Conservation (phyloP, 179 eudicot genomes). For the Silene coronaria region DNA sequence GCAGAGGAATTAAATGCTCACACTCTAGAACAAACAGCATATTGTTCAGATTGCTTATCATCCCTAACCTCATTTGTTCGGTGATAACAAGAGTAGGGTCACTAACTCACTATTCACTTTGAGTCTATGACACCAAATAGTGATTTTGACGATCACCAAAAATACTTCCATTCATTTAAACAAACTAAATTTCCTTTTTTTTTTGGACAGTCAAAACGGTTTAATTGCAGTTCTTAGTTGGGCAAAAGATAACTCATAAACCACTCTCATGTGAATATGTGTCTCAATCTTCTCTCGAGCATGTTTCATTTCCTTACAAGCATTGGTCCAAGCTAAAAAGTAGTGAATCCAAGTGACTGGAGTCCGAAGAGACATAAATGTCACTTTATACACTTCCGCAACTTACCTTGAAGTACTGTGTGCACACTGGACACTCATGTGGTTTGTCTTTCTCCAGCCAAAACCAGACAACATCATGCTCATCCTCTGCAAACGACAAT, state of each 20-base stretch:
- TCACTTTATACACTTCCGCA: not conserved
- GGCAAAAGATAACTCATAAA: not conserved
- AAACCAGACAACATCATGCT: slow-evolving; percentile 93
- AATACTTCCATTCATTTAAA: not conserved
- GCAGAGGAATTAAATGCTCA: not conserved
- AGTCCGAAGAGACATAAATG: not conserved
- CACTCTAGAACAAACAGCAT: not conserved
- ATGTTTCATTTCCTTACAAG: not conserved
- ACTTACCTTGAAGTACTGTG: slow-evolving; percentile 70
- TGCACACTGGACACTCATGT: slow-evolving; percentile 79
- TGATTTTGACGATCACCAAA: not conserved
- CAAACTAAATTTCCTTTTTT: not conserved
- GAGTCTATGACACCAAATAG: not conserved
- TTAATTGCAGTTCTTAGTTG: not conserved
- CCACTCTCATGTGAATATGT: not conserved
- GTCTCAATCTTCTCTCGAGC: not conserved
- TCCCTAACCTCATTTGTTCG: not conserved
- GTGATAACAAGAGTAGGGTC: not conserved
- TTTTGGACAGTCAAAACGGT: not conserved
- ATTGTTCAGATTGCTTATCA: not conserved
- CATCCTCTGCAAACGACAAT: slow-evolving; percentile 52
- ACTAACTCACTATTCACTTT: not conserved
- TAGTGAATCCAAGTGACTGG: not conserved
- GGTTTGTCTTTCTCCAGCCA: slow-evolving; percentile 78
- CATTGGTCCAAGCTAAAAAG: not conserved